A percentile compares a stretch with the other conserved stretches of the same genome.
Conservation (phyloP, 2,329 filamentous ascomycete species). For the Diaporthe capsici region DNA sequence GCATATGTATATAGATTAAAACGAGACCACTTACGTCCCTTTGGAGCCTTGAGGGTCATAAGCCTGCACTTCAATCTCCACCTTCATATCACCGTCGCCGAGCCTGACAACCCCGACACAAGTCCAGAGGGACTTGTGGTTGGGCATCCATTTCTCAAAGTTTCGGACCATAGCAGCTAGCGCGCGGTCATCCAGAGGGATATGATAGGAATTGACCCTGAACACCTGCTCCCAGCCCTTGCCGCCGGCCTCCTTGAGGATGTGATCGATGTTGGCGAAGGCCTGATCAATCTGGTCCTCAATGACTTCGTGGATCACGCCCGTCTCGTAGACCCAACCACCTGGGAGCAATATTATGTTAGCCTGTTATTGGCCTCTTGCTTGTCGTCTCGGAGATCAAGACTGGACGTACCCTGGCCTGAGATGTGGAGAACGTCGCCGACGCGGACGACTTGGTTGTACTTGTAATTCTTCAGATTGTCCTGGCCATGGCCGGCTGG, state of each 20-base stretch:
- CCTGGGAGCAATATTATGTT: constrained; percentile 43
- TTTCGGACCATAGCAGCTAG: constrained; percentile 60
- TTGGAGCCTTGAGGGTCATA: constrained; percentile 54
- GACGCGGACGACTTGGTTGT: constrained; percentile 64
- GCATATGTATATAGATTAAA: too few species aligned
- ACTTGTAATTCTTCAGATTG: constrained; percentile 51
- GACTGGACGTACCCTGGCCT: constrained; percentile 57
- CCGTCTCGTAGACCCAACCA: constrained; percentile 50
- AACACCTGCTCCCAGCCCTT: constrained; percentile 70
- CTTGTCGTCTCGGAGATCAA: background rate
- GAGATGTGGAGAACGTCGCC: constrained; percentile 62
- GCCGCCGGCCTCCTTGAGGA: constrained; percentile 66
- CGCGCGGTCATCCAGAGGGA: constrained; percentile 57
- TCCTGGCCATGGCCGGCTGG: constrained; percentile 53
- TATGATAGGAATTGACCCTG: constrained; percentile 61
- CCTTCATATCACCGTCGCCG: constrained; percentile 64
- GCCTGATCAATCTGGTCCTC: constrained; percentile 64
- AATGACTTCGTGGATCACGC: constrained; percentile 52
- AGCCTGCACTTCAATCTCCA: constrained; percentile 72
- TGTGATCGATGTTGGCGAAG: constrained; percentile 69
- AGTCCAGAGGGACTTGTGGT: constrained; percentile 69
- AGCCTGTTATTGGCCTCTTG: background rate
- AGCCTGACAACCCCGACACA: constrained; percentile 64
- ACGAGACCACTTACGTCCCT: background rate
- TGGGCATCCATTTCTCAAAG: constrained; percentile 64